Percentiles rank a stretch among this genome's conserved stretches.
These are phyloP conservation scores for Periglandula ipomoeae DNA, from an alignment of 2,329 filamentous ascomycete species.

Conservation along the genomic window DNA sequence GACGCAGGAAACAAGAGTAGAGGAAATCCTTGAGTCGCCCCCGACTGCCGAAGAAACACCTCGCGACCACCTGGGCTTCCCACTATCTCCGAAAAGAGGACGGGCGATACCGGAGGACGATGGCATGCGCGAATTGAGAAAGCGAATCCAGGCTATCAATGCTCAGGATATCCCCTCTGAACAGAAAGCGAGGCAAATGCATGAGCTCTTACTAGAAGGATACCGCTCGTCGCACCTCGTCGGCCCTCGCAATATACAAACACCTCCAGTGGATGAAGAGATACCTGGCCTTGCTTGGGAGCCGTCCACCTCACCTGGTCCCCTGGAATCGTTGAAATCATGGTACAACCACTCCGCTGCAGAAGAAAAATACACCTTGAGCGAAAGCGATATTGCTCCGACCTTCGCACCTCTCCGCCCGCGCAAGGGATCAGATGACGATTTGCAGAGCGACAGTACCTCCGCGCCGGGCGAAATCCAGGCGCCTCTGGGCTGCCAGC, in stretches of 20 bases:
- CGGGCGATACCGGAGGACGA: slow-evolving; percentile 61
- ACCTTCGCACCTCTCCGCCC: slow-evolving; percentile 53
- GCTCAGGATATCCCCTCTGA: slow-evolving; percentile 44
- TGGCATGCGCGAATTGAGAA: slow-evolving; percentile 61
- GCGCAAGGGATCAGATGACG: slow-evolving; percentile 36
- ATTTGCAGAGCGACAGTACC: slow-evolving; percentile 18
- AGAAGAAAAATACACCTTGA: slow-evolving; percentile 39
- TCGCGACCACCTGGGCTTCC: slow-evolving; percentile 25
- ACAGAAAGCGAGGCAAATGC: slow-evolving; percentile 65
- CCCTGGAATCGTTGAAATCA: slow-evolving; percentile 47
- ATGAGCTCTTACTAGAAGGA: slow-evolving; percentile 59
- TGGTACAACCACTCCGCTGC: slow-evolving; percentile 40
- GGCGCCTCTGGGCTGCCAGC: slow-evolving; percentile 66
- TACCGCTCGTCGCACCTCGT: slow-evolving; percentile 37
- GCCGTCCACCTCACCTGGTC: slow-evolving; percentile 31
- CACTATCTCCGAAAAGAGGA: slow-evolving; percentile 19
- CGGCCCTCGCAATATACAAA: slow-evolving; percentile 6
- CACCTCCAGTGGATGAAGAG: slow-evolving; percentile 10
- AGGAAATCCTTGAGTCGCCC: slow-evolving; percentile 16
- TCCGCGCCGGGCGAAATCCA: slow-evolving; percentile 21
- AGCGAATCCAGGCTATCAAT: slow-evolving; percentile 61
- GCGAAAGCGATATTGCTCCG: slow-evolving; percentile 53
- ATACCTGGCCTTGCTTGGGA: slow-evolving; percentile 24
- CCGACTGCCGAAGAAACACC: slow-evolving; percentile 14
- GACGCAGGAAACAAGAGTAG: slow-evolving; percentile 25